Evolutionary conservation across 2,329 filamentous ascomycete species (phyloP).

Genomic region (Botrytis elliptica): DNA sequence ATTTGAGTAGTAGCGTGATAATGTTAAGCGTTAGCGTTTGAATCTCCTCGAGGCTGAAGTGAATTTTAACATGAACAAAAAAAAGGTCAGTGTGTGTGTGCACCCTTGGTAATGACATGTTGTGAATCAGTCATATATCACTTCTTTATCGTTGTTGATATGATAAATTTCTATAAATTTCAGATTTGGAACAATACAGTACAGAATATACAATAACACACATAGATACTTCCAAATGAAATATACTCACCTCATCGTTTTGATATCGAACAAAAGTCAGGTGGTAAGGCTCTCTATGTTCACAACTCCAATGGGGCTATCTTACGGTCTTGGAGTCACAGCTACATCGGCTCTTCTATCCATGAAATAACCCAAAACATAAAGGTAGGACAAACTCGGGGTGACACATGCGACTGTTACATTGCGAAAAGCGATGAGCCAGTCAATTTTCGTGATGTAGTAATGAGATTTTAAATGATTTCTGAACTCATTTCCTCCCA

Average conservation of each 20-base stretch:
- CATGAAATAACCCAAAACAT: neutral
- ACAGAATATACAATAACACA: neutral
- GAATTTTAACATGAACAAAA: neutral
- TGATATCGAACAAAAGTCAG: neutral
- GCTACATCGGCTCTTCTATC: neutral
- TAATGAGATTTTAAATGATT: neutral
- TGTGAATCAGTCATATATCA: neutral
- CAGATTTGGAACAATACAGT: neutral
- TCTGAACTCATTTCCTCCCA: neutral
- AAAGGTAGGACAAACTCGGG: neutral
- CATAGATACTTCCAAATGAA: neutral
- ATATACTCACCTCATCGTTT: neutral
- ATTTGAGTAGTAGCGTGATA: neutral
- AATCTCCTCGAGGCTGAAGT: slow-evolving; percentile 10
- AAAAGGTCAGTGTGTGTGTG: neutral
- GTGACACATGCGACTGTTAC: slow-evolving; percentile 14
- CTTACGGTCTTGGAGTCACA: neutral
- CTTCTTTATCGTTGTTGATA: neutral
- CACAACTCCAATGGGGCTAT: neutral
- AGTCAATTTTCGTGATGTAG: neutral
- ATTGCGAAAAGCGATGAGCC: slow-evolving; percentile 8
- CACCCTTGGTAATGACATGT: neutral
- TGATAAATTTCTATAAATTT: neutral
- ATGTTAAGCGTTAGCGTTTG: neutral
- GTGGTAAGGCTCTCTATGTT: neutral